Evolutionary conservation across 495 filamentous ascomycete species (phyloP).

Genomic region (Baudoinia panamericana): DNA sequence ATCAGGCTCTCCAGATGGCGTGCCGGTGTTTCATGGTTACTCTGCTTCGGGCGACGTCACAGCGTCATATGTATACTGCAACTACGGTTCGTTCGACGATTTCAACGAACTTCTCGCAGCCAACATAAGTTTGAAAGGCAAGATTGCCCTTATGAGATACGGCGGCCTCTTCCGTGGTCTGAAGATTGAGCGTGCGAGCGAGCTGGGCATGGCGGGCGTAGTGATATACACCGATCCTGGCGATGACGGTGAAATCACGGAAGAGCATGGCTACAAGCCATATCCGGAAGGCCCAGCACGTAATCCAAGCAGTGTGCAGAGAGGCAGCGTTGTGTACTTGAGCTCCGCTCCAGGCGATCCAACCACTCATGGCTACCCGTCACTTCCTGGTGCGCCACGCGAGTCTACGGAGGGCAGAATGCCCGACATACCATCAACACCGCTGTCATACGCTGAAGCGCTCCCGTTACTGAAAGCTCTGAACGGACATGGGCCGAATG

Average conservation of each 20-base stretch:
- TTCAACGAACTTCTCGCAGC: conserved; percentile 70
- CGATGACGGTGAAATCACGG: conserved; percentile 70
- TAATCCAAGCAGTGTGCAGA: conserved; percentile 77
- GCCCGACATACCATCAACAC: conserved; percentile 80
- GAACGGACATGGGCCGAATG: conserved; percentile 74
- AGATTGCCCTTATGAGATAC: conserved; percentile 80
- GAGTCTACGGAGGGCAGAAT: conserved; percentile 52
- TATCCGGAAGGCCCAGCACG: conserved; percentile 85
- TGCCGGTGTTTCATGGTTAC: conserved; percentile 94
- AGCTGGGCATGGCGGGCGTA: conserved; percentile 79
- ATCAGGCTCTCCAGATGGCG: conserved; percentile 52
- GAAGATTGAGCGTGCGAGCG: conserved; percentile 85
- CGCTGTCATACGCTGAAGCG: conserved; percentile 78
- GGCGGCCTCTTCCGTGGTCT: conserved; percentile 77
- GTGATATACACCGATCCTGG: conserved; percentile 83
- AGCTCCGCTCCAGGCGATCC: conserved; percentile 54
- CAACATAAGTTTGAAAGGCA: conserved; percentile 64
- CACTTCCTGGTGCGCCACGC: conserved; percentile 76
- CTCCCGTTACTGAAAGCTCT: conserved; percentile 75
- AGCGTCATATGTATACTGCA: conserved; percentile 68
- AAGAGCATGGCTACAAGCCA: conserved; percentile 61
- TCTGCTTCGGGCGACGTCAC: conserved; percentile 86
- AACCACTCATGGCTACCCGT: conserved; percentile 89
- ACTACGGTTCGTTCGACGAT: conserved; percentile 76
- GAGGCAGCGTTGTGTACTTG: conserved; percentile 80